Base-by-base conservation (phyloP, 2,329 filamentous ascomycete species). In the Simplicillium sp. region DNA sequence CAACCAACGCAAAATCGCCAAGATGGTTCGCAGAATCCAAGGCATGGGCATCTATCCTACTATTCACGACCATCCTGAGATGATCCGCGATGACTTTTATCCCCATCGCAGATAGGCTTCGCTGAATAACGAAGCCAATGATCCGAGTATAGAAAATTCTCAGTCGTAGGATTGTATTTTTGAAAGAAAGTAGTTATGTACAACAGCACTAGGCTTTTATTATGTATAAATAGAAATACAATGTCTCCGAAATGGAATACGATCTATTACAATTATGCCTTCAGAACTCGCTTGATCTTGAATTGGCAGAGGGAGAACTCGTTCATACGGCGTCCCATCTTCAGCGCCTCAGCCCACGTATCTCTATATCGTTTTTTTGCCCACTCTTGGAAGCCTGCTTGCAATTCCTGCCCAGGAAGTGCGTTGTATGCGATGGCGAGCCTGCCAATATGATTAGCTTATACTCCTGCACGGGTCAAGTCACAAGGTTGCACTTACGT, bases 1-100 rank as follows among this genome's bases (percentile, higher is more conserved):
- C 49, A 97, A 97, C 69, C 92, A 98, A 69, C 76, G 92, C 50
- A 88, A 84, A 66, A 80, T 98, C 57, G 85, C 90, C 46, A 96
- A 94, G 70, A 90, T 94, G 40, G 84, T 98, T 53, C 73, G 92
- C 49, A 77, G 92, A 52, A 83, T 86, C 15, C 82, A 97, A 53
- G 92, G 89, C 1, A 74, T 96, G 56, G 92, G 92, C 13, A 69
- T 97, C 45, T 88, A 97, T 74, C 92, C 92, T 17, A 94, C 82
- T 59, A 83, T 94, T 41, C 86, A 98, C 67, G 70, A 72, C 49
- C 92, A 98, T 65, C 92, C 92, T 3, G 85, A 94, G 61, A 70
- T 94, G 43, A 60, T 95, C 49, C 67, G 70, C 43, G 52, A 61
- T 11, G 47, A 59, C 15, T 62, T 63, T 51, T 64, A 54, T 44